These are phyloP conservation scores for Fusarium buxicola DNA, from an alignment of 2,329 filamentous ascomycete genomes.

Conservation along the genomic window DNA sequence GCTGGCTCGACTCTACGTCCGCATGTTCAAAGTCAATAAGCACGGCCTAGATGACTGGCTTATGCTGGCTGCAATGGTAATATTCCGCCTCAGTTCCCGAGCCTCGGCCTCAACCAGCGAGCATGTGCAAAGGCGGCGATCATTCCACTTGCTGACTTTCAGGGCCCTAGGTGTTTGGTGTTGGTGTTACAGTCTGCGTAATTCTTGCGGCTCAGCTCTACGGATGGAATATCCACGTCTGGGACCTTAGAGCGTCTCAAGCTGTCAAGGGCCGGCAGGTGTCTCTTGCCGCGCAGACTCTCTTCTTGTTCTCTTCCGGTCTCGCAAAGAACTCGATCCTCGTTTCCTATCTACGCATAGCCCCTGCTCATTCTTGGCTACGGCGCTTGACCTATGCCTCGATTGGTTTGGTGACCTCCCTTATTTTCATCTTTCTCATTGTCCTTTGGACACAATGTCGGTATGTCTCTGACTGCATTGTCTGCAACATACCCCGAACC, in stretches of 20 bases:
- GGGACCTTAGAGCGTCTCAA: conserved; percentile 48
- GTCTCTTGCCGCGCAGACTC: conserved; percentile 54
- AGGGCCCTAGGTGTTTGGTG: conserved; percentile 48
- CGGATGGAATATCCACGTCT: conserved; percentile 55
- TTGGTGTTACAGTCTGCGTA: conserved; percentile 50
- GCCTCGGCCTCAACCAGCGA: conserved; percentile 19
- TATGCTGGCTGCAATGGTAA: conserved; percentile 54
- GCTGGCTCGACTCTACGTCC: conserved; percentile 53
- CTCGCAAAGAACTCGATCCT: conserved; percentile 56
- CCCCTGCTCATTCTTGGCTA: conserved; percentile 49
- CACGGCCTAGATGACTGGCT: conserved; percentile 56
- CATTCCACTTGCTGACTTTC: conserved; percentile 23
- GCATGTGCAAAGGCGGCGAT: conserved; percentile 19
- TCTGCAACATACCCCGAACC: neutral
- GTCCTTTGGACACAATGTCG: conserved; percentile 54
- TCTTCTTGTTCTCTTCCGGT: conserved; percentile 54
- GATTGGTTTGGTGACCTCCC: conserved; percentile 45
- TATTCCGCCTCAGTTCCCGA: conserved; percentile 7
- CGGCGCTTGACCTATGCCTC: conserved; percentile 47
- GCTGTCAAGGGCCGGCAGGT: conserved; percentile 50
- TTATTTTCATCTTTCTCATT: conserved; percentile 50
- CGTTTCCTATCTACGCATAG: conserved; percentile 55
- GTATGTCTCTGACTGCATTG: conserved; percentile 33
- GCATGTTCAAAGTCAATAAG: conserved; percentile 49
- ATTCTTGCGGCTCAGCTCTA: conserved; percentile 51